Evolutionary conservation across 2,329 filamentous ascomycete species (phyloP), one percentile per base, ranked within the genome.

Genomic region (Zymoseptoria pseudotritici): DNA sequence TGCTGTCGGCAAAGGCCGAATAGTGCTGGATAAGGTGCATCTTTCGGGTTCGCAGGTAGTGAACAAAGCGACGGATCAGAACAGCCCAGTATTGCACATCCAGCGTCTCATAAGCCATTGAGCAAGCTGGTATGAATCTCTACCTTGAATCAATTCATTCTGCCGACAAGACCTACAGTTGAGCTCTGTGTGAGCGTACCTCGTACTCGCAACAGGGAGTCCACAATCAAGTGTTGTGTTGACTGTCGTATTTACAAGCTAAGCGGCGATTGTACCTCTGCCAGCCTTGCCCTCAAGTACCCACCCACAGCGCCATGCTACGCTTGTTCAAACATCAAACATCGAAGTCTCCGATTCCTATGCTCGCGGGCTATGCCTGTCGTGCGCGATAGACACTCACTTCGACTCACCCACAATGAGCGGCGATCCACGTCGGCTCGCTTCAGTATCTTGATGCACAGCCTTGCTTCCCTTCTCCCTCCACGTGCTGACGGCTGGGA

Each of bases 401-500:
- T 66, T 66, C 24, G 56, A 61, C 58, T 66, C 56, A 8, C 64
- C 66, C 26, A 54, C 46, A n/a, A 67, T 55, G 51, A 64, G 31
- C 6, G 65, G 63, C 13, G 60, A 65, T 46, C 55, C 58, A 7
- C 62, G 62, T 24, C 59, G 61, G 50, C 65, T 64, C 5, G 56
- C 55, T 13, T 65, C 65, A 1, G 66, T 70, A 50, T 69, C 68
- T 50, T 94, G 89, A 73, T 97, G 92, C 72, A 93, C 93, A 22
- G 93, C 93, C 24, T 90, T 90, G 68, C 87, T 93, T 13, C 94
- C 94, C 79, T 97, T 97, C 64, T 89, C 91, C 69, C 94, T 83
- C 89, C 92, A 99, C 20, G 94, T 99, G 75, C 90, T 96, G 56
- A 99, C 94, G 3, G 94, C 94, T 4, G 92, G 90, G 66, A 99